These are phyloP conservation scores for Rhododendron vialii DNA, from an alignment of 148 eudicot species.

Conservation along the genomic window DNA sequence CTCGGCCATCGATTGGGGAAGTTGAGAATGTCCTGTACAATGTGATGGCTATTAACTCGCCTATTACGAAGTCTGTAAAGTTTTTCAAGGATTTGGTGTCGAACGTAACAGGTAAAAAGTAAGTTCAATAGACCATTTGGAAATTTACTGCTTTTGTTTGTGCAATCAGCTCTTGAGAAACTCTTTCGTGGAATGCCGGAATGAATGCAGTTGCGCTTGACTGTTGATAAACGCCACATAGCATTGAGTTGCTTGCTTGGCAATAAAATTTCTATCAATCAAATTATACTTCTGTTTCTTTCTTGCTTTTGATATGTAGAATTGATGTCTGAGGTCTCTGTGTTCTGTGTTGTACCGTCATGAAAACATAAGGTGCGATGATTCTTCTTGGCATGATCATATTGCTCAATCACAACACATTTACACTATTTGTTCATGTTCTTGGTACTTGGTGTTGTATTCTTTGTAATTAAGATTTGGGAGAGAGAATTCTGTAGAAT, in stretches of 20 bases:
- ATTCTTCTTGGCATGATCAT: neutral
- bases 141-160: neutral
- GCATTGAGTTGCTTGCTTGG: neutral
- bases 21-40: conserved; percentile 85
- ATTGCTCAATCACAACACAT: neutral
- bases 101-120: conserved; percentile 63
- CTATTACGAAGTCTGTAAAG: conserved; percentile 77
- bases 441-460: neutral
- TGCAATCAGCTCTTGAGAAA: neutral
- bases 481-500: neutral
- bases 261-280: neutral
- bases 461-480: neutral
- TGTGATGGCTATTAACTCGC: conserved; percentile 86
- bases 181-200: conserved; percentile 1
- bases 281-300: neutral
- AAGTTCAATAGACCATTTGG: neutral
- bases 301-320: neutral
- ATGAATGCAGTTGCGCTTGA: neutral
- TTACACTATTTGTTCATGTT: neutral
- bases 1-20: conserved; percentile 67
- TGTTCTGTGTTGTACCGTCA: neutral
- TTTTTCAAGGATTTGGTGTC: conserved; percentile 75
- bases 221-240: neutral
- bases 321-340: neutral
- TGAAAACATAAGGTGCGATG: neutral